Evolutionary conservation across 202 grass and related monocot genomes (phyloP).

Genomic region (Brachypodium distachyon): DNA sequence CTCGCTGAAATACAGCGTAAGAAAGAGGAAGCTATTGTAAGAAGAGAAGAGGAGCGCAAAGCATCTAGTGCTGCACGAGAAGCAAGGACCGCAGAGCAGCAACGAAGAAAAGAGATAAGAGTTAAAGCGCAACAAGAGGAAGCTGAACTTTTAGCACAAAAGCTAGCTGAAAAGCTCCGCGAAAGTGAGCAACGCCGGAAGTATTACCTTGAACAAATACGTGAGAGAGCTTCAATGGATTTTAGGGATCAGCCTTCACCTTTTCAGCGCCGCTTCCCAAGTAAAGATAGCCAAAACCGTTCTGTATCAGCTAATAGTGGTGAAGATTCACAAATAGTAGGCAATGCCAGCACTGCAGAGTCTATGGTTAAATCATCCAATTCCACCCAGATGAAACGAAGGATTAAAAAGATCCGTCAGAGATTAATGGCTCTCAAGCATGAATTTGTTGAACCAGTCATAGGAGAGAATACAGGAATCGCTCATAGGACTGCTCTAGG

Average conservation of each 20-base stretch:
- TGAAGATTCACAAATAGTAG: constrained; percentile 48
- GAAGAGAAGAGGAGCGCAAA: constrained; percentile 98
- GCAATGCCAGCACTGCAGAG: constrained; percentile 46
- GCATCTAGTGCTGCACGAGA: constrained; percentile 97
- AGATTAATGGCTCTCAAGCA: constrained; percentile 97
- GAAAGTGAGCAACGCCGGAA: constrained; percentile 98
- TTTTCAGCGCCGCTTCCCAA: constrained; percentile 87
- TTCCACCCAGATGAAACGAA: constrained; percentile 62
- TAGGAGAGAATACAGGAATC: constrained; percentile 82
- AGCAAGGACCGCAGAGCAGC: constrained; percentile 76
- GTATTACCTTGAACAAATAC: constrained; percentile 98
- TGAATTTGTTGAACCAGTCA: constrained; percentile 74
- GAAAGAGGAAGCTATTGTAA: constrained; percentile 93
- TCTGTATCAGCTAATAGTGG: constrained; percentile 49
- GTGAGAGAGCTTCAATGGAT: constrained; percentile 99
- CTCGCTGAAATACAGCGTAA: constrained; percentile 96
- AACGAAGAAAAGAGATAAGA: constrained; percentile 94
- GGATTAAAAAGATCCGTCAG: constrained; percentile 95
- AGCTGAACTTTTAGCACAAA: constrained; percentile 94
- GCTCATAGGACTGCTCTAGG: constrained; percentile 58
- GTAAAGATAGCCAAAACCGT: constrained; percentile 69
- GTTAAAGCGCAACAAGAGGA: constrained; percentile 91
- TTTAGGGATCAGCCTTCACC: constrained; percentile 97
- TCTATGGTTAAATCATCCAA: constrained; percentile 54
- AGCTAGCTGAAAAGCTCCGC: constrained; percentile 83